Base-by-base conservation (phyloP, 2,329 filamentous ascomycete genomes). In the Colletotrichum aenigma region DNA sequence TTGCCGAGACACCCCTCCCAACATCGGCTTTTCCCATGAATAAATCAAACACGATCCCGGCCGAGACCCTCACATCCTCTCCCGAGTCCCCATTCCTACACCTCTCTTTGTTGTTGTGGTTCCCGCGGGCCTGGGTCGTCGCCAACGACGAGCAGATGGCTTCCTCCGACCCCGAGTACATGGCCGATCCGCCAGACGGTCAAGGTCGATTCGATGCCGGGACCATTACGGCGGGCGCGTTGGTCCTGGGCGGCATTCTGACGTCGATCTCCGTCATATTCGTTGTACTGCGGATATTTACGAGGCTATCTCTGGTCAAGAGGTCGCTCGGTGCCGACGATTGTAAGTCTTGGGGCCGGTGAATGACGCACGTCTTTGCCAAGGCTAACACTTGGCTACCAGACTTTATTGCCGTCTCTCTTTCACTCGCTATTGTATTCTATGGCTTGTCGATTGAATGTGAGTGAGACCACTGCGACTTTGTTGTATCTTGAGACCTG, bases 191-290 rank as follows among this genome's bases (percentile, higher is more conserved):
- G 28, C 74, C 74, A 15, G 64, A 10, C 6, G 70, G 64, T 7
- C 70, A 75, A 7, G 74, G 34, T 4, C 70, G 74, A 21, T 75
- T 75, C 34, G 74, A 75, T 15, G 74, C 70, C 6, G 56, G 58
- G 7, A 67, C 58, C 3, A 65, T 73, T 34, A 75, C 74, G 3
- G n/a, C 28, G 10, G 16, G 58, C 12, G 64, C 70, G 7, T 6
- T 75, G 43, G 34, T 48, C 26, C 15, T 75, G 18, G 70, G 74
- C 6, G 58, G 64, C 28, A 9, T 24, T 6, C 28, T 75, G 6
- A 65, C 70, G 5, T 67, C 58, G 12, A 32, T 75, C 5, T 75
- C 74, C 4, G 43, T 73, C 32, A 24, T 74, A 6, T 75, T 75
- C 13, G 70, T 75, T 1, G 21, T 32, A 2, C 30, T 75, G 15